These are phyloP conservation scores for Hypoxylon sp. DNA, from an alignment of 2,329 filamentous ascomycete genomes.

Conservation along the genomic window DNA sequence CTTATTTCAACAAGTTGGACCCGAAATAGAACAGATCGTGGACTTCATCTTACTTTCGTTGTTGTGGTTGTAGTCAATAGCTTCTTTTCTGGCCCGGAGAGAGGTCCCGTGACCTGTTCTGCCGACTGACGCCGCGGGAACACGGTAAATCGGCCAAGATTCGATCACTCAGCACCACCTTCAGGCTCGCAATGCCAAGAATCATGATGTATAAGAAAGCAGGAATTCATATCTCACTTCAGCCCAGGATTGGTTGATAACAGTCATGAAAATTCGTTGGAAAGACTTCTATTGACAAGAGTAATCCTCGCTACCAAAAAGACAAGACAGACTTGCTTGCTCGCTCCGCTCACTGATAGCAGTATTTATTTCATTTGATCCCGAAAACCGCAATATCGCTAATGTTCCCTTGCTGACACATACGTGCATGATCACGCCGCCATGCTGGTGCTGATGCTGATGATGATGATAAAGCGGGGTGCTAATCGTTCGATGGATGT, in stretches of 20 bases:
- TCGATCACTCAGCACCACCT: conserved; percentile 6
- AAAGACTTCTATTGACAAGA: conserved; percentile 30
- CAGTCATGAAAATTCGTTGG: conserved; percentile 16
- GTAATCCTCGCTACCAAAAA: conserved; percentile 16
- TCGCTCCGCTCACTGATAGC: neutral
- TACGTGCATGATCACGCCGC: conserved; percentile 15
- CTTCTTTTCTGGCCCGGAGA: neutral
- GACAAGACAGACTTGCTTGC: conserved; percentile 3
- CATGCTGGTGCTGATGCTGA: neutral
- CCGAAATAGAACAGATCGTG: conserved; percentile 10
- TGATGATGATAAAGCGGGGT: conserved; percentile 8
- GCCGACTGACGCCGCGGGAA: neutral
- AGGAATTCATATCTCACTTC: neutral
- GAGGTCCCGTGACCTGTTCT: neutral
- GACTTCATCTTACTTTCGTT: conserved; percentile 13
- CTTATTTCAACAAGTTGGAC: conserved; percentile 47
- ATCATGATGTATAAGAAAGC: neutral
- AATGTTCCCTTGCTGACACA: conserved; percentile 15
- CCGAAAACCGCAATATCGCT: conserved; percentile 29
- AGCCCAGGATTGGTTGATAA: conserved; percentile 1
- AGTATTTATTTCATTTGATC: conserved; percentile 16
- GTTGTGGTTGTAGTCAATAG: neutral
- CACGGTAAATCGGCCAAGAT: neutral
- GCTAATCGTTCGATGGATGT: conserved; percentile 10
- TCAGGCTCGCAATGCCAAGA: conserved; percentile 4